These are phyloP conservation scores for Leishmania tropica DNA, from an alignment of 208 protist species.

Conservation along the genomic window DNA sequence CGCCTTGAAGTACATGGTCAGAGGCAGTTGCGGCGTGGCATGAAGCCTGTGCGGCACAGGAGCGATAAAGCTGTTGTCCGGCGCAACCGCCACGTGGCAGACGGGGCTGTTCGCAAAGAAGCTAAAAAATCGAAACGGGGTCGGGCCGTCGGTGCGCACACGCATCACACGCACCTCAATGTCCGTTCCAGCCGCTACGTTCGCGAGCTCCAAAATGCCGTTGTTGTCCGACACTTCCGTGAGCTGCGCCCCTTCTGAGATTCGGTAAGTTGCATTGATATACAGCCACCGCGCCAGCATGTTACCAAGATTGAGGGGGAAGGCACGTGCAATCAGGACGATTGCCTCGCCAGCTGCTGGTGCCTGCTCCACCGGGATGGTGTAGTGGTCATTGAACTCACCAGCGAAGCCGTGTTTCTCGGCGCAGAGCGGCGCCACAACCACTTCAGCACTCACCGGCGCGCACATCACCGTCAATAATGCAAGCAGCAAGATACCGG, in stretches of 20 bases:
- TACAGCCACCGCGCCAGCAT: slow-evolving; percentile 51
- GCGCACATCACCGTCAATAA: not conserved
- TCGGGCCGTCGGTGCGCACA: slow-evolving; percentile 50
- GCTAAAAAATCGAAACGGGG: slow-evolving; percentile 82
- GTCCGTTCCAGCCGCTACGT: slow-evolving; percentile 48
- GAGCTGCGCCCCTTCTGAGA: slow-evolving; percentile 35
- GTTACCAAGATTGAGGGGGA: slow-evolving; percentile 36
- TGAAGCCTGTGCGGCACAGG: slow-evolving; percentile 44
- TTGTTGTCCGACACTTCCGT: slow-evolving; percentile 46
- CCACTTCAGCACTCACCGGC: not conserved
- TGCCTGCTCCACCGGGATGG: slow-evolving; percentile 46
- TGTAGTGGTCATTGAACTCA: slow-evolving; percentile 65
- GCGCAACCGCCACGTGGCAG: slow-evolving; percentile 66
- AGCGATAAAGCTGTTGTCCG: slow-evolving; percentile 51
- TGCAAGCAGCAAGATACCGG: not conserved
- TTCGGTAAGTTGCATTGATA: slow-evolving; percentile 63
- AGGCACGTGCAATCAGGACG: slow-evolving; percentile 58
- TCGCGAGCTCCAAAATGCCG: slow-evolving; percentile 58
- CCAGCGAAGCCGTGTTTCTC: slow-evolving; percentile 76
- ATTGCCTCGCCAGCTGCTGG: slow-evolving; percentile 48
- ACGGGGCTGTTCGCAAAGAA: slow-evolving; percentile 69
- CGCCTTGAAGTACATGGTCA: slow-evolving; percentile 66
- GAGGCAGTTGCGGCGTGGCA: slow-evolving; percentile 7
- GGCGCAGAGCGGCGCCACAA: slow-evolving; percentile 41
- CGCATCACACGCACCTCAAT: slow-evolving; percentile 67